Conservation (phyloP, 2,329 filamentous ascomycete species). For the Hypoxylon sp. region DNA sequence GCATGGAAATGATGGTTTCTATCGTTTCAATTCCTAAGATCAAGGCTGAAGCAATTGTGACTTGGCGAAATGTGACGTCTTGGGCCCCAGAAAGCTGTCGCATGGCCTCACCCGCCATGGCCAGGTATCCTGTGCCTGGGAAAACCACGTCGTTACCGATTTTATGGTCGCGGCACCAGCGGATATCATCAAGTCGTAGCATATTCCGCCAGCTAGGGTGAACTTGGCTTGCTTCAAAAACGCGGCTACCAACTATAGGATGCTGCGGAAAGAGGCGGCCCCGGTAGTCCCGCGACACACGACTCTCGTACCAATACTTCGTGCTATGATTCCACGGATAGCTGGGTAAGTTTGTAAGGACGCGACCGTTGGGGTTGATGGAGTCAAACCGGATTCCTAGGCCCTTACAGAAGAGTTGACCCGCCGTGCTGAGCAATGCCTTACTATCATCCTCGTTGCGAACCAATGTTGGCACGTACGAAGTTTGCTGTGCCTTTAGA, state of each 20-base stretch:
- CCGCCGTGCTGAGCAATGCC: background rate
- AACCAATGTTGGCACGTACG: background rate
- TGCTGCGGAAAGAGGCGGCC: slow-evolving; percentile 33
- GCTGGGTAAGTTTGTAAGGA: slow-evolving; percentile 46
- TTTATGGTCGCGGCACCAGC: slow-evolving; percentile 63
- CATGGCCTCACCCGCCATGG: slow-evolving; percentile 55
- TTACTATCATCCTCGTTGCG: background rate
- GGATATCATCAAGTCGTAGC: slow-evolving; percentile 38
- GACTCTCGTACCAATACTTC: slow-evolving; percentile 46
- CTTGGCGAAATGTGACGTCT: background rate
- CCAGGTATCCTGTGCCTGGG: slow-evolving; percentile 57
- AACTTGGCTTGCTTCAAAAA: background rate
- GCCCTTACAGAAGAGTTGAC: background rate
- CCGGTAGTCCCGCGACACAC: slow-evolving; percentile 44
- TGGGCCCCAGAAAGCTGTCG: slow-evolving; percentile 33
- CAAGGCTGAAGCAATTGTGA: background rate
- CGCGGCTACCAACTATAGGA: background rate
- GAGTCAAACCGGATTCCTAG: background rate
- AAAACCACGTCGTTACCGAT: slow-evolving; percentile 55
- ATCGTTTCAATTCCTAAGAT: slow-evolving; percentile 36
- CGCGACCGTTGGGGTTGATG: background rate
- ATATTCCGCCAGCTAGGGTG: slow-evolving; percentile 29
- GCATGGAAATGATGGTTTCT: slow-evolving; percentile 34
- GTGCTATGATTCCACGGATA: slow-evolving; percentile 49
- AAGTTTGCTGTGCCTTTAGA: background rate